Evolutionary conservation across 2,329 filamentous ascomycete genomes (phyloP), one percentile per base, ranked within the genome.

Genomic region (Colletotrichum euphorbiae): DNA sequence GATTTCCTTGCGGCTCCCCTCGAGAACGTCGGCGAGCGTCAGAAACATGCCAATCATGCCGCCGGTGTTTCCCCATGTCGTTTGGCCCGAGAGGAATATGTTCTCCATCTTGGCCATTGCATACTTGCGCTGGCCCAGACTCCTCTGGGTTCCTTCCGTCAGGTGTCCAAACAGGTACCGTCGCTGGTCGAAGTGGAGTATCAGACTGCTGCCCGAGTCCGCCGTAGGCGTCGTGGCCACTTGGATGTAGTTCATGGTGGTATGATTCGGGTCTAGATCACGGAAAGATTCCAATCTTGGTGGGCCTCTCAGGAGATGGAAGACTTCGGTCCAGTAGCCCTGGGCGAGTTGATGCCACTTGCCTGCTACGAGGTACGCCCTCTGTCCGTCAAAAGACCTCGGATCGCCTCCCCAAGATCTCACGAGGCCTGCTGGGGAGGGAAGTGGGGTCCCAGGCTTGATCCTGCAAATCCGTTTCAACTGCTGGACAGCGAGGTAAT

Each of bases 131-230:
- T 94, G 90, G 42, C 85, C 84, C 75, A 91, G 84, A 54, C 90
- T 89, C 65, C 96, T 87, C 81, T 98, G 96, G 0, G 91, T 91
- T 15, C 95, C 96, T 79, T 99, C 96, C 9, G 89, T 82, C 15
- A 95, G 78, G 74, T 91, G 90, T 19, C 96, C 96, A 75, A 99
- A 91, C 15, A 98, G 73, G 78, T 99, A 99, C 65, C 93, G 87
- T 73, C 91, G 90, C 74, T 89, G 87, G 73, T 95, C 92, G 75
- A 94, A 94, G 76, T 95, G 90, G 6, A 99, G 83, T 42, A 93
- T 77, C 36, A 98, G 78, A 56, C 88, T 87, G 2, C 93, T 93
- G 61, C 95, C 95, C 19, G 94, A 97, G 80, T 99, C 96, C 67
- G 91, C 91, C 72, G 95, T 96, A 13, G 95, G 95, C 67, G 91